Percentiles rank a stretch among this genome's conserved stretches.
phyloP scores from a whole-genome alignment of 2,329 filamentous ascomycete species.

The Alternaria conjuncta region DNA sequence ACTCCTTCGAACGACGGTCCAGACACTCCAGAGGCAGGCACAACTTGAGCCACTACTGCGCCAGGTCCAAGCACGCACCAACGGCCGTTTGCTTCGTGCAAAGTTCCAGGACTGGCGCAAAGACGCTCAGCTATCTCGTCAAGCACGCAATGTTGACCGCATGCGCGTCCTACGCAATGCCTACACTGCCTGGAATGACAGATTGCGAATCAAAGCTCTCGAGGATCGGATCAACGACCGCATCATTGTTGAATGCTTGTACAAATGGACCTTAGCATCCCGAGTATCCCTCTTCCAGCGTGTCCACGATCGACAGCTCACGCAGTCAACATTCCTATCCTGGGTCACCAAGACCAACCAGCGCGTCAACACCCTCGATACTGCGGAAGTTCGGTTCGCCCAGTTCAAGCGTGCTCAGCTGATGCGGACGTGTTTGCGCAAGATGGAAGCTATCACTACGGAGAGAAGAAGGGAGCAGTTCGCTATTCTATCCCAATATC shows the following conservation, averaged over 20 bases:
- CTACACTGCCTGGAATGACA: constrained; percentile 68
- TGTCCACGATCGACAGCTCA: constrained; percentile 41
- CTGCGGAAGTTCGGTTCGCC: constrained; percentile 39
- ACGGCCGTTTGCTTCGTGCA: constrained; percentile 54
- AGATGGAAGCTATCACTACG: constrained; percentile 34
- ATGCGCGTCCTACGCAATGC: constrained; percentile 62
- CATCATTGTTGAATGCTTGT: constrained; percentile 62
- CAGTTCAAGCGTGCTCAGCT: constrained; percentile 40
- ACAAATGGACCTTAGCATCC: constrained; percentile 66
- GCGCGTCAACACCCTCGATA: constrained; percentile 34
- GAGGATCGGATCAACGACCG: constrained; percentile 62
- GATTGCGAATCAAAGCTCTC: constrained; percentile 61
- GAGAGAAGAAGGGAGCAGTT: constrained; percentile 38
- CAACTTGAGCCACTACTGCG: constrained; percentile 53
- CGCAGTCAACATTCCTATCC: constrained; percentile 30
- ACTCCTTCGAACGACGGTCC: constrained; percentile 32
- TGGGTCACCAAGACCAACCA: constrained; percentile 41
- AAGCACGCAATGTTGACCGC: constrained; percentile 59
- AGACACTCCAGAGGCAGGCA: constrained; percentile 46
- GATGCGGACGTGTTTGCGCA: constrained; percentile 33
- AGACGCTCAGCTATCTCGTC: constrained; percentile 49
- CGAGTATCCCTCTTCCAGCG: constrained; percentile 51
- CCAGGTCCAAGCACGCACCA: constrained; percentile 53
- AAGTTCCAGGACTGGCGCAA: constrained; percentile 59
- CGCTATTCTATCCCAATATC: constrained; percentile 51